Base-by-base conservation (phyloP, 305 asterid species). In the Fraxinus ornus region DNA sequence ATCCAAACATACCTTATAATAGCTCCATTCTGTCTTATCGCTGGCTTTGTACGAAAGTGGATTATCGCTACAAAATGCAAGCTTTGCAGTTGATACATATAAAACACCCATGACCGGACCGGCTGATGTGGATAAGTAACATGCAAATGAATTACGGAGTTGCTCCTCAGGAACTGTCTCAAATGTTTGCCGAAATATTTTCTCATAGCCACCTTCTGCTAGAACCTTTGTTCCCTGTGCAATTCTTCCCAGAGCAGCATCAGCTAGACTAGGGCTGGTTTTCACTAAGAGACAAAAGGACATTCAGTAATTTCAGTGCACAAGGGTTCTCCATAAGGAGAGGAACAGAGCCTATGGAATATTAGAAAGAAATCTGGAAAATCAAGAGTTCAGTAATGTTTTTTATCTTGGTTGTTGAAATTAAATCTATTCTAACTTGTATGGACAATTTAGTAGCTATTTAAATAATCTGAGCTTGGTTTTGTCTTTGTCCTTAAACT, bases 161-260 rank as follows among this genome's bases (percentile, higher is more conserved):
- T 89, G 88, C 90, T 97, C 98, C 85, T 93, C 97, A 6, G 97
- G 95, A 85, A 91, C 95, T 37, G 98, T 96, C 91, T 94, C 99
- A 86, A 97, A 97, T 73, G 99, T 94, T 87, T 91, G 97, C 72
- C 86, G 92, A 86, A 97, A 97, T 90, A 97, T 91, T 85, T 97
- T 94, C 75, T 94, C 99, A 83, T 97, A 97, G 77, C 99, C 99
- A 75, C 98, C 99, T 92, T 97, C 99, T 33, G 98, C 97, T 78
- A 97, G 86, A 83, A 94, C 98, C 88, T 94, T 97, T 75, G 99
- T 94, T 78, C 99, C 97, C 88, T 93, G 99, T 0, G 97, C 98
- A 80, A 97, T 91, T 91, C 98, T 93, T 86, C 98, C 98, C 80
- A 97, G 83, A 26, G 99, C 98, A 66, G 99, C 98, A 90, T 94